Evolutionary conservation across 179 eudicot species (phyloP).

Genomic region (Nepenthes alata): DNA sequence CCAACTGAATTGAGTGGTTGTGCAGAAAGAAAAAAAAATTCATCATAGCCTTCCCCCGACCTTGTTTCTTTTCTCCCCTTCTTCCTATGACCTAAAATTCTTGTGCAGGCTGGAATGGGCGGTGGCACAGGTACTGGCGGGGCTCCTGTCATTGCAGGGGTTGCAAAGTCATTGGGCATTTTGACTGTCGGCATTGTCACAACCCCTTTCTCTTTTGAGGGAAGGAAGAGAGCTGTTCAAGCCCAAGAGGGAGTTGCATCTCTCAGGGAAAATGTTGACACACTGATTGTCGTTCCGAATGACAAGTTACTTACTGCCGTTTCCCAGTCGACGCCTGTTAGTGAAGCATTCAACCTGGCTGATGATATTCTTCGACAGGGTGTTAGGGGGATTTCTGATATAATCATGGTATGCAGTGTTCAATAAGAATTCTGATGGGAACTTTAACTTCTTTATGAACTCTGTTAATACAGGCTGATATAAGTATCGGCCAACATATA

Average conservation of each 20-base stretch:
- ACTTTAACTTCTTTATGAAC: neutral
- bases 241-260: slow-evolving; percentile 98
- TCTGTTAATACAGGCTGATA: neutral
- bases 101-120: slow-evolving; percentile 91
- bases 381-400: slow-evolving; percentile 93
- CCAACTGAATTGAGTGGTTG: too few relatives aligned
- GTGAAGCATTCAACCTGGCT: slow-evolving; percentile 92
- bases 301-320: slow-evolving; percentile 88
- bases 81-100: neutral
- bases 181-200: slow-evolving; percentile 95
- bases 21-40: neutral
- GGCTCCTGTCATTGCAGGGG: slow-evolving; percentile 81
- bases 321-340: slow-evolving; percentile 85
- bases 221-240: slow-evolving; percentile 86
- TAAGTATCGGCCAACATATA: too few relatives aligned
- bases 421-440: neutral
- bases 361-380: slow-evolving; percentile 98
- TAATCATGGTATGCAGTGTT: slow-evolving; percentile 58
- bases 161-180: slow-evolving; percentile 86
- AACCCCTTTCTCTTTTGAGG: slow-evolving; percentile 92
- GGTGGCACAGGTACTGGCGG: slow-evolving; percentile 98
- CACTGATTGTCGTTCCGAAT: slow-evolving; percentile 86
- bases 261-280: slow-evolving; percentile 86
- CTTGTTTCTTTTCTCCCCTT: neutral
- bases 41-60: neutral